Evolutionary conservation across 441 rosid species (phyloP).

Genomic region (Sinapis alba): DNA sequence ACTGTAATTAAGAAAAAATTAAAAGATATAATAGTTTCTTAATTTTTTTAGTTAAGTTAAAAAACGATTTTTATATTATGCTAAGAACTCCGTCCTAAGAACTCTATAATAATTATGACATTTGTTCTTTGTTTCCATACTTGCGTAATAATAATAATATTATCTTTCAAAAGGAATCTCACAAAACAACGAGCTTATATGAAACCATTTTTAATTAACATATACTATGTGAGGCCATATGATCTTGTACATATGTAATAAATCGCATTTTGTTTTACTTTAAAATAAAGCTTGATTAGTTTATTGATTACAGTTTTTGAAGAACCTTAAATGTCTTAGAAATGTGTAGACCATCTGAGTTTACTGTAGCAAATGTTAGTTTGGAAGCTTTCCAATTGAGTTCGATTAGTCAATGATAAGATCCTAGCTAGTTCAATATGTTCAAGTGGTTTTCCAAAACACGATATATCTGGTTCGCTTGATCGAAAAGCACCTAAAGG

Average conservation of each 20-base stretch:
- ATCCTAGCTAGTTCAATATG: not conserved
- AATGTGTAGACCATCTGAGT: not conserved
- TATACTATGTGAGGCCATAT: slow-evolving; percentile 5
- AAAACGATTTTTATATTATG: too few relatives aligned
- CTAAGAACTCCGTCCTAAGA: too few relatives aligned
- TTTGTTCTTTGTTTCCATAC: too few relatives aligned
- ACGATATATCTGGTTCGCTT: not conserved
- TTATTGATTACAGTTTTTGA: not conserved
- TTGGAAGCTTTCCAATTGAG: not conserved
- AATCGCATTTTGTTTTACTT: not conserved
- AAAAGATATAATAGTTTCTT: too few relatives aligned
- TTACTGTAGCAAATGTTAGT: not conserved
- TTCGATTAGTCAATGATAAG: not conserved
- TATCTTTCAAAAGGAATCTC: not conserved
- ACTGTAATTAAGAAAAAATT: too few relatives aligned
- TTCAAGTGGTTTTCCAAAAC: not conserved
- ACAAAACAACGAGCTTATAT: not conserved
- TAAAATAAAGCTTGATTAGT: not conserved
- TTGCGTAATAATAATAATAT: not conserved
- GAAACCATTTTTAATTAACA: not conserved
- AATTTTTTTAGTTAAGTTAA: too few relatives aligned
- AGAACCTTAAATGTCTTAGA: not conserved
- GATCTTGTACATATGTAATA: slow-evolving; percentile 29
- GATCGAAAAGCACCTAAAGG: not conserved
- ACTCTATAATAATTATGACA: too few relatives aligned